Conservation (phyloP, 2,329 filamentous ascomycete genomes). For the Thyridium curvatum region DNA sequence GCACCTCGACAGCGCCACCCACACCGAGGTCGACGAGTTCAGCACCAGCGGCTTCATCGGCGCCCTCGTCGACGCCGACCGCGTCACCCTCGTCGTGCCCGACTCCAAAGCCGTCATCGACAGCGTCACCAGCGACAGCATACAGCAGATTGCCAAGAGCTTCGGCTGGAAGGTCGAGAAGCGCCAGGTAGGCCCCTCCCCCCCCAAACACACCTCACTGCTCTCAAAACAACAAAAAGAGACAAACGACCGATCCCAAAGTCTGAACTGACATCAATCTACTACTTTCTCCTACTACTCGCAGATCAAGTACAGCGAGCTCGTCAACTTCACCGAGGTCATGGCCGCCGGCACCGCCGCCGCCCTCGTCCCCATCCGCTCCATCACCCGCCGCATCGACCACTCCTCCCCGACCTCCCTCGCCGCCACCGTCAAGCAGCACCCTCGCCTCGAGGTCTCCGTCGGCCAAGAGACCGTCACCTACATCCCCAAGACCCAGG, state of each 20-base stretch:
- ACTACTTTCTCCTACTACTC: too few species aligned
- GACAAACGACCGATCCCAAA: too few species aligned
- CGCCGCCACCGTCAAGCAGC: slow-evolving; percentile 21
- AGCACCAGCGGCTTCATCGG: slow-evolving; percentile 92
- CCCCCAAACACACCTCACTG: too few species aligned
- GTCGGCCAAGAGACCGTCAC: slow-evolving; percentile 43
- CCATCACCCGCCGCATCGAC: slow-evolving; percentile 64
- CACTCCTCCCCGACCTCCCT: slow-evolving; percentile 32
- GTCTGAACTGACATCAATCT: too few species aligned
- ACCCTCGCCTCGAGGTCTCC: slow-evolving; percentile 29
- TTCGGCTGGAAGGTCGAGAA: slow-evolving; percentile 83
- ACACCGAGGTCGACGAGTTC: slow-evolving; percentile 90
- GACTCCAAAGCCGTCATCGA: slow-evolving; percentile 84
- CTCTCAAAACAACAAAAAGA: too few species aligned
- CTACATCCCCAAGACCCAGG: slow-evolving; percentile 47
- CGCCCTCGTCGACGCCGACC: slow-evolving; percentile 52
- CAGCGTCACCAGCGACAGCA: slow-evolving; percentile 75
- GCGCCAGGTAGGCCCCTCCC: slow-evolving; percentile 47
- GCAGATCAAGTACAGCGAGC: slow-evolving; percentile 60
- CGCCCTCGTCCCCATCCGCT: slow-evolving; percentile 84
- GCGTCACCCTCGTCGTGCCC: slow-evolving; percentile 74
- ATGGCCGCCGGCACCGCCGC: slow-evolving; percentile 91
- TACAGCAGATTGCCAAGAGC: slow-evolving; percentile 67
- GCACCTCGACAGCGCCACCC: slow-evolving; percentile 79
- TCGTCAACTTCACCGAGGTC: slow-evolving; percentile 60